A percentile compares a stretch with the other conserved stretches of the same genome.
phyloP scores from a whole-genome alignment of 306 rosid species.

The Glycine latifolia region DNA sequence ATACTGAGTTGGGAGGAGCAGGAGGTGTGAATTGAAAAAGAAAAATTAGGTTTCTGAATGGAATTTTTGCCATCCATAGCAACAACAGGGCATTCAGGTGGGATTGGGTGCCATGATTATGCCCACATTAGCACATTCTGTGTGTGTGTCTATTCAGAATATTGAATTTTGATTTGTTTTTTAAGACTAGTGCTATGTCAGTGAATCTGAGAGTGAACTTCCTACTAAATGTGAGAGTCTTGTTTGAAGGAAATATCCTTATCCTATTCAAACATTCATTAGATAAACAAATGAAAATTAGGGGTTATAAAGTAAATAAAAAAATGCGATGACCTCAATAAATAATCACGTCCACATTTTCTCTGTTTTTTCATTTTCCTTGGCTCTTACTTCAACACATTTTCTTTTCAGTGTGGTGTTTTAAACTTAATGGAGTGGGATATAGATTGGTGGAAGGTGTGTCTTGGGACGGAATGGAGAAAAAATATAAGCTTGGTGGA shows the following conservation, averaged over 20 bases:
- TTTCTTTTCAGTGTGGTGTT: conserved; percentile 28
- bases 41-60: background rate
- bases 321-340: background rate
- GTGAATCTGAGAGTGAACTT: conserved; percentile 12
- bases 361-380: background rate
- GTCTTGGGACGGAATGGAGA: too few relatives aligned
- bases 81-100: conserved; percentile 11
- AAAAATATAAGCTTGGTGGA: too few relatives aligned
- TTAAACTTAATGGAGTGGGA: background rate
- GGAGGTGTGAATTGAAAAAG: background rate
- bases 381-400: background rate
- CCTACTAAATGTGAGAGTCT: background rate
- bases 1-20: background rate
- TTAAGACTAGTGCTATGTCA: conserved; percentile 12
- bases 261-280: conserved; percentile 8
- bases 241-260: conserved; percentile 3
- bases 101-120: conserved; percentile 8
- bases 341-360: background rate
- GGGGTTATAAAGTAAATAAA: background rate
- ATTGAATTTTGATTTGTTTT: conserved; percentile 12
- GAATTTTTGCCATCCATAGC: conserved; percentile 8
- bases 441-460: too few relatives aligned
- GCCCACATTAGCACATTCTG: background rate
- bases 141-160: background rate
- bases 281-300: background rate